Conservation (phyloP, 805 yeast genomes). For the Clavispora phyllophila region DNA sequence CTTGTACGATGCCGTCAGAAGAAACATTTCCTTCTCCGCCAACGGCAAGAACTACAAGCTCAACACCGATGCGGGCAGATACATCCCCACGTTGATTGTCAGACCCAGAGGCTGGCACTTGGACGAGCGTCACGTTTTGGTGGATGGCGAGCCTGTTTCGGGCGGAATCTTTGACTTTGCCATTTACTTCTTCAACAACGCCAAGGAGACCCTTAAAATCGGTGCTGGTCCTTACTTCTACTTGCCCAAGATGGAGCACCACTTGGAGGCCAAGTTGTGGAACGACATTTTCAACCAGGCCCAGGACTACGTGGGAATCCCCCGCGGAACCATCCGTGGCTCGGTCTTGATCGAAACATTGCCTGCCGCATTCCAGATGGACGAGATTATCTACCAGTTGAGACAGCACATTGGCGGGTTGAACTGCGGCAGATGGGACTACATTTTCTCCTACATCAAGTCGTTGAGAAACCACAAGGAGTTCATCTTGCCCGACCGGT, state of each 20-base stretch:
- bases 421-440: constrained; percentile 23
- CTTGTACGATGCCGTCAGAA: constrained; percentile 69
- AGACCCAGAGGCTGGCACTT: constrained; percentile 23
- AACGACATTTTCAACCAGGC: constrained; percentile 18
- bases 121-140: constrained; percentile 17
- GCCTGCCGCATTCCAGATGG: constrained; percentile 23
- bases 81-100: constrained; percentile 15
- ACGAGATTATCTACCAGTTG: constrained; percentile 19
- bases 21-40: constrained; percentile 44
- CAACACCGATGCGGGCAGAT: constrained; percentile 12
- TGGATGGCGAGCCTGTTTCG: constrained; percentile 18
- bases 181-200: constrained; percentile 18
- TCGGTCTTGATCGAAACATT: constrained; percentile 19
- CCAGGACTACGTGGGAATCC: constrained; percentile 14
- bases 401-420: constrained; percentile 17
- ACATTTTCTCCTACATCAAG: constrained; percentile 18
- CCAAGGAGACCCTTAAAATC: constrained; percentile 10
- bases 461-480: constrained; percentile 31
- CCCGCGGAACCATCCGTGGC: constrained; percentile 19
- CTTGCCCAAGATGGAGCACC: constrained; percentile 21
- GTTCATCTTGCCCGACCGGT: constrained; percentile 72
- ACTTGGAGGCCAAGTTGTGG: constrained; percentile 20
- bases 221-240: constrained; percentile 20
- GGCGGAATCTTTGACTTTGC: constrained; percentile 20
- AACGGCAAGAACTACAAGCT: constrained; percentile 39